These are phyloP conservation scores for Halenospora varia DNA, from an alignment of 495 filamentous ascomycete genomes.

Conservation along the genomic window DNA sequence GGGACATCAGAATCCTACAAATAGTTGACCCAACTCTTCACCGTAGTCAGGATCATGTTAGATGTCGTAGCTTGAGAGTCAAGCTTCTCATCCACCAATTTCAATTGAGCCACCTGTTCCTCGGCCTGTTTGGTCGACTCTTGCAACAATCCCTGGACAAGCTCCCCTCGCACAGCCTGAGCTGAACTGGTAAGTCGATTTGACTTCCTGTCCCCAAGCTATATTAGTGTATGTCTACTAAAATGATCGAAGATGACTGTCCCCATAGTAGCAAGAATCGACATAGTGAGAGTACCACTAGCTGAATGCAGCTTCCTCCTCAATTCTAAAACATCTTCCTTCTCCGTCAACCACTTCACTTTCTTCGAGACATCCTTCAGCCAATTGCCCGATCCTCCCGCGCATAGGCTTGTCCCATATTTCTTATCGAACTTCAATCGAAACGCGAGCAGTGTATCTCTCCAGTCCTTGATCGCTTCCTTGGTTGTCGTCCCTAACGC, in stretches of 20 bases:
- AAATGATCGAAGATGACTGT: background rate
- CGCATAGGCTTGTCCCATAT: slow-evolving; percentile 1
- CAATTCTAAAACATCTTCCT: slow-evolving; percentile 10
- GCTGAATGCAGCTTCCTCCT: slow-evolving; percentile 4
- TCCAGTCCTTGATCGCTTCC: background rate
- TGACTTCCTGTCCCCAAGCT: slow-evolving; percentile 8
- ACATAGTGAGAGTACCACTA: slow-evolving; percentile 4
- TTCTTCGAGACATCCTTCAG: slow-evolving; percentile 1
- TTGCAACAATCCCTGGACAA: background rate
- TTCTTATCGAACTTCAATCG: slow-evolving; percentile 8
- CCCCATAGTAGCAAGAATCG: slow-evolving; percentile 1
- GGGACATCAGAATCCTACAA: too few species aligned
- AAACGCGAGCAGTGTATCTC: slow-evolving; percentile 3
- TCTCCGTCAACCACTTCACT: slow-evolving; percentile 10
- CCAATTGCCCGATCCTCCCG: slow-evolving; percentile 6
- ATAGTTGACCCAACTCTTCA: background rate
- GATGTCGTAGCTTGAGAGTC: slow-evolving; percentile 6
- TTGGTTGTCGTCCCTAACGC: background rate
- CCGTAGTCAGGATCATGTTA: background rate
- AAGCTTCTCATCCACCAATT: slow-evolving; percentile 1
- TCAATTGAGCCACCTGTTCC: slow-evolving; percentile 2
- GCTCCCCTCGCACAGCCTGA: background rate
- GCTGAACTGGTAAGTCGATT: background rate
- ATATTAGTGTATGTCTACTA: background rate
- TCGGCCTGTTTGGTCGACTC: background rate